phyloP scores from a whole-genome alignment of 1,139 yeast species.

The Candida gigantensis region DNA sequence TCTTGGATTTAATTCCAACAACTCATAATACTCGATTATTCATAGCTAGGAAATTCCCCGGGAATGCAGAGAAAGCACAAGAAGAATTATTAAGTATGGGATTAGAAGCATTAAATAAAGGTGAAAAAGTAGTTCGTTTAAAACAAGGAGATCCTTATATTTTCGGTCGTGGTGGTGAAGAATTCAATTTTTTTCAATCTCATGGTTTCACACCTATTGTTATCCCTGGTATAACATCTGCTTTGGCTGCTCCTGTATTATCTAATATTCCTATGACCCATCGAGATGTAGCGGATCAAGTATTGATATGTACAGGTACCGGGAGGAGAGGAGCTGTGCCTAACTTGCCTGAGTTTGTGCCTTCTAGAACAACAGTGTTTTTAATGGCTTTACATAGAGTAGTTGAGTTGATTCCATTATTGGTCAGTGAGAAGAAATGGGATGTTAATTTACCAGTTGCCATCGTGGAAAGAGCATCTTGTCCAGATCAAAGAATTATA shows the following conservation, averaged over 20 bases:
- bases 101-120: constrained; percentile 58
- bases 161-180: constrained; percentile 97
- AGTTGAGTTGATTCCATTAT: constrained; percentile 60
- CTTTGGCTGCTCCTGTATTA: constrained; percentile 85
- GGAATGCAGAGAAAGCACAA: constrained; percentile 94
- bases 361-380: constrained; percentile 78
- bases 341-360: constrained; percentile 69
- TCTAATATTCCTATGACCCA: constrained; percentile 90
- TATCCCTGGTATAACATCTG: constrained; percentile 87
- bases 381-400: constrained; percentile 90
- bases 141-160: constrained; percentile 98
- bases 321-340: constrained; percentile 88
- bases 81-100: constrained; percentile 77
- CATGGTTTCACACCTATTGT: constrained; percentile 75
- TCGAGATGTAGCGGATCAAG: constrained; percentile 90
- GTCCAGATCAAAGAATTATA: constrained; percentile 88
- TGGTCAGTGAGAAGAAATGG: constrained; percentile 63
- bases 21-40: constrained; percentile 61
- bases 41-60: constrained; percentile 94
- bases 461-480: constrained; percentile 86
- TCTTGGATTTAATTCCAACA: constrained; percentile 75
- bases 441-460: constrained; percentile 74
- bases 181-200: constrained; percentile 62
- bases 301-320: constrained; percentile 90
- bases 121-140: constrained; percentile 79